Conservation (phyloP, 1,139 yeast genomes). For the Protomyces lactucae-debilis region DNA sequence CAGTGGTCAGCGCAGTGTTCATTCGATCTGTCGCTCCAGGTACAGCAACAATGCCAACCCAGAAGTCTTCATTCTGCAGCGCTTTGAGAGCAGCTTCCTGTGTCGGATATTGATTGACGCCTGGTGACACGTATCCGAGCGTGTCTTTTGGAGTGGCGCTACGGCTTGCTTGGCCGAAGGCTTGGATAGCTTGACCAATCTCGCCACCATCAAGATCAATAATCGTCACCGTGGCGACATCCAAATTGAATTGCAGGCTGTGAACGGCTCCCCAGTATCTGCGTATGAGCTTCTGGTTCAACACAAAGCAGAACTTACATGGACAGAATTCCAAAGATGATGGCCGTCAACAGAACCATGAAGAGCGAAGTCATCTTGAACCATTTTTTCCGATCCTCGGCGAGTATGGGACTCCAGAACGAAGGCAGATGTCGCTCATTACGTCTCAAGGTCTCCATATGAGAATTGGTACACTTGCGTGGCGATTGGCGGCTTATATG, state of each 20-base stretch:
- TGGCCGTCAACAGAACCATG: slow-evolving; percentile 6
- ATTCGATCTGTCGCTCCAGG: slow-evolving; percentile 12
- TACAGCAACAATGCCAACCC: slow-evolving; percentile 16
- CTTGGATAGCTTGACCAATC: slow-evolving; percentile 11
- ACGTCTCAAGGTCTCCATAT: neutral
- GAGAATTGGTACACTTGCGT: no score
- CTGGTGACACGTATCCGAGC: slow-evolving; percentile 11
- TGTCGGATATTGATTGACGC: slow-evolving; percentile 3
- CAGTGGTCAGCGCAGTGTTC: slow-evolving; percentile 12
- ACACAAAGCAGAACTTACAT: neutral
- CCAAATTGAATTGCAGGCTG: slow-evolving; percentile 17
- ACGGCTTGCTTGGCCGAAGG: slow-evolving; percentile 8
- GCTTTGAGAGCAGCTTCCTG: slow-evolving; percentile 8
- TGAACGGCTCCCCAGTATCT: slow-evolving; percentile 26
- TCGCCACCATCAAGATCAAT: slow-evolving; percentile 22
- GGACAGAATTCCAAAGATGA: slow-evolving; percentile 10
- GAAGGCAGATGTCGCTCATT: slow-evolving; percentile 8
- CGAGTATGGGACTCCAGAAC: slow-evolving; percentile 3
- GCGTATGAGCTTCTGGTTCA: neutral
- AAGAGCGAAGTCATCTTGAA: slow-evolving; percentile 4
- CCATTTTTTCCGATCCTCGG: slow-evolving; percentile 10
- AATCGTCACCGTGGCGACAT: slow-evolving; percentile 21
- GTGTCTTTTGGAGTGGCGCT: neutral
- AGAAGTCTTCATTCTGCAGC: slow-evolving; percentile 15
- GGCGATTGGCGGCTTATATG: no score